Evolutionary conservation across 345 rosid species (phyloP).

Genomic region (Brassica cretica): DNA sequence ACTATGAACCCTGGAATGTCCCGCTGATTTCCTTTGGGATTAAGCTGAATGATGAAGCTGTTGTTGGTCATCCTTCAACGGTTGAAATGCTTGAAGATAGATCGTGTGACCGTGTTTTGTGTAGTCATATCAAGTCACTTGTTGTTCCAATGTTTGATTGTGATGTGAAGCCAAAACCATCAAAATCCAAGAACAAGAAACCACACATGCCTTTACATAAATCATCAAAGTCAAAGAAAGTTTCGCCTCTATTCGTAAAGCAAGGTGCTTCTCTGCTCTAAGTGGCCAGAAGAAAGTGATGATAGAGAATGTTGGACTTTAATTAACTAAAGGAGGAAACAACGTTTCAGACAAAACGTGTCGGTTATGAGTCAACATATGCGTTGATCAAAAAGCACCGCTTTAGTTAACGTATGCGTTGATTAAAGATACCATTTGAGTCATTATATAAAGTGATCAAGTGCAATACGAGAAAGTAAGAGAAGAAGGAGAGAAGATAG

Average conservation of each 20-base stretch:
- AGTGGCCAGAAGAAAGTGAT: slow-evolving; percentile 51
- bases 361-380: too few species aligned
- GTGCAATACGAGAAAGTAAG: too few species aligned
- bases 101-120: slow-evolving; percentile 34
- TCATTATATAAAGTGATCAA: too few species aligned
- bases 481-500: too few species aligned
- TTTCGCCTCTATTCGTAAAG: slow-evolving; percentile 62
- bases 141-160: slow-evolving; percentile 31
- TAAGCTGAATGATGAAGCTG: slow-evolving; percentile 75
- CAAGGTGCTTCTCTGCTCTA: slow-evolving; percentile 71
- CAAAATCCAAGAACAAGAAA: slow-evolving; percentile 32
- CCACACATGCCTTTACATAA: slow-evolving; percentile 24
- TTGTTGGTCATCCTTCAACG: slow-evolving; percentile 74
- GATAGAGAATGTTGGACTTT: slow-evolving; percentile 39
- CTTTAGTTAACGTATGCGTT: too few species aligned
- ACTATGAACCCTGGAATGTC: slow-evolving; percentile 66
- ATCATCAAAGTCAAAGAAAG: slow-evolving; percentile 48
- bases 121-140: slow-evolving; percentile 33
- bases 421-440: too few species aligned
- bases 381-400: too few species aligned
- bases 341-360: too few species aligned
- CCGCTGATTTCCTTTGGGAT: slow-evolving; percentile 90
- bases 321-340: too few species aligned
- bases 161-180: slow-evolving; percentile 29
- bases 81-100: slow-evolving; percentile 62